Evolutionary conservation across 2,329 filamentous ascomycete species (phyloP), one percentile per base, ranked within the genome.

Genomic region (Gnomoniopsis sp.): DNA sequence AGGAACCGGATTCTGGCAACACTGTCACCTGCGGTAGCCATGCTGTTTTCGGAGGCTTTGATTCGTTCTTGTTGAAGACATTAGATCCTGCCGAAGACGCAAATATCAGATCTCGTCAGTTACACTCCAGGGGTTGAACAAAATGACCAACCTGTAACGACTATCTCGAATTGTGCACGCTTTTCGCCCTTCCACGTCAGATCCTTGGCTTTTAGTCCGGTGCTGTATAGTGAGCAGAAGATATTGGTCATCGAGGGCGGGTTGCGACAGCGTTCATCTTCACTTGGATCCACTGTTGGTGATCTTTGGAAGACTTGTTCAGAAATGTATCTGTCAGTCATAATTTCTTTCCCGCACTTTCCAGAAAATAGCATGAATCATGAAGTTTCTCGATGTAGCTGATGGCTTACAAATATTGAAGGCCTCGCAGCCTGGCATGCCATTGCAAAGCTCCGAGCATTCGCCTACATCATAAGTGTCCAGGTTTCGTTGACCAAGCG

Each of bases 181-280:
- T 21, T 44, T 26, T 60, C 53, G 34, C 58, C 53, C 12, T 21
- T n/a, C 30, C 33, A 53, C n/a, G 12, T 30, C 10, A 57, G 2
- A 22, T 57, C 49, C 22, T 15, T 22, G 10, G 26, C 3, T 17
- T 36, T 33, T 8, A 57, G 33, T 1, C 7, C 46, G n/a, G 44
- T 43, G 23, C 41, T 41, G 12, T 52, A 57, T 12, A 50, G 26
- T 36, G 38, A 26, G 21, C 54, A 57, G 19, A 54, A 23, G 19
- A 57, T 38, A 14, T 46, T 49, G 15, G 49, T 57, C 58, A 50
- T 55, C 2, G 54, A 41, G n/a, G 43, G 48, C 36, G 46, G 46
- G 36, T 33, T 38, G 17, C 44, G 44, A 30, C 49, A 48, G 19
- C 43, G 38, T 7, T 10, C 41, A 26, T 60, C 41, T 22, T 15